Conservation (phyloP, 2,329 filamentous ascomycete species). For the Penicillium glabrum region DNA sequence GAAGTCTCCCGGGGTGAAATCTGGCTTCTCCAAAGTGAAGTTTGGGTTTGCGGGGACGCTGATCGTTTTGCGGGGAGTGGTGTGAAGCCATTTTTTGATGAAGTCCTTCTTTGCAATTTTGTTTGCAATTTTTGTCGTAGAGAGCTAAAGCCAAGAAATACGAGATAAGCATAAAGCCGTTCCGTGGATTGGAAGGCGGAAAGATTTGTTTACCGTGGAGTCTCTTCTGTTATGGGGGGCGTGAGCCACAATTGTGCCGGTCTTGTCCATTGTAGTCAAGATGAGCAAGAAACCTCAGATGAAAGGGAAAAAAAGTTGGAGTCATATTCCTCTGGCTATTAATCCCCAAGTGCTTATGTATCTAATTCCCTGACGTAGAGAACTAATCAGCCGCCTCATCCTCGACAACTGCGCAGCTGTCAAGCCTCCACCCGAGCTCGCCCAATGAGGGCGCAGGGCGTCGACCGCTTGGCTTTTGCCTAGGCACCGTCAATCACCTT, state of each 20-base stretch:
- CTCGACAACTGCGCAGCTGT: not conserved
- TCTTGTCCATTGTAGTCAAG: not conserved
- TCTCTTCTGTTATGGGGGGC: not conserved
- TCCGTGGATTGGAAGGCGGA: no score
- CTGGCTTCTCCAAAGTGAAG: not conserved
- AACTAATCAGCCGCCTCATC: not conserved
- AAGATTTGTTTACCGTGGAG: not conserved
- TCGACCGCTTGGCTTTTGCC: not conserved
- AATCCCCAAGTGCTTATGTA: not conserved
- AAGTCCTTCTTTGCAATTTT: not conserved
- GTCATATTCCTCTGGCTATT: no score
- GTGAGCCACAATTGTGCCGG: not conserved
- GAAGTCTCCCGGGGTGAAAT: not conserved
- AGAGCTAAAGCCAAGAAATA: no score
- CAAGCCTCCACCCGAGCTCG: not conserved
- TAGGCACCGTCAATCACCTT: not conserved
- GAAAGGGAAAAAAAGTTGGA: no score
- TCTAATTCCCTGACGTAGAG: not conserved
- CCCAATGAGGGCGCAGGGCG: not conserved
- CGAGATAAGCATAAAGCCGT: no score
- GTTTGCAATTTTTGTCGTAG: not conserved
- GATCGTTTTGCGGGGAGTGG: not conserved
- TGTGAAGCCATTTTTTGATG: not conserved
- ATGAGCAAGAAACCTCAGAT: no score
- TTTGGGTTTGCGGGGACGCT: not conserved